A percentile compares a stretch with the other conserved stretches of the same genome.
phyloP scores from a whole-genome alignment of 352 stramenopile genomes.

The Phytophthora tentaculata region DNA sequence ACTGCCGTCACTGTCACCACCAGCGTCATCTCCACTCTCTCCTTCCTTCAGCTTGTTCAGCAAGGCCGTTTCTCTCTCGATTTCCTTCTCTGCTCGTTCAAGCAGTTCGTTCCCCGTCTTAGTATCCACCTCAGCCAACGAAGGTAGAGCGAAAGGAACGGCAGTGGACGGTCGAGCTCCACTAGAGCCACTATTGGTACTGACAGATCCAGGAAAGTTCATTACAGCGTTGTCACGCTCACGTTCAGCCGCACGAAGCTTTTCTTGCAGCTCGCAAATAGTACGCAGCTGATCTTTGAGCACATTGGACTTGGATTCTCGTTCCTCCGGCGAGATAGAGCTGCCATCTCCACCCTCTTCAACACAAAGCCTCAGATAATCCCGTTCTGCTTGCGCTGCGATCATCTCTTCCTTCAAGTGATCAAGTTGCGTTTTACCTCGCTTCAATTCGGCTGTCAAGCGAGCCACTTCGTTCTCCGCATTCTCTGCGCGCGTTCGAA shows the following conservation, averaged over 20 bases:
- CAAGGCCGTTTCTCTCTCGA: conserved; percentile 76
- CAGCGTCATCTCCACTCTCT: conserved; percentile 52
- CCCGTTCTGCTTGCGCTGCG: conserved; percentile 81
- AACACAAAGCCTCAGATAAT: conserved; percentile 76
- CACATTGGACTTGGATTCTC: conserved; percentile 68
- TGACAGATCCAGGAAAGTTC: conserved; percentile 25
- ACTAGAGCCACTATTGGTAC: conserved; percentile 9
- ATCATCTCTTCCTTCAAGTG: conserved; percentile 89
- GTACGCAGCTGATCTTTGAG: conserved; percentile 82
- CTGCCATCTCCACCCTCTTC: conserved; percentile 48
- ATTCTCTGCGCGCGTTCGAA: conserved; percentile 75
- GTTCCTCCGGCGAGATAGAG: conserved; percentile 41
- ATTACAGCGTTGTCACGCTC: conserved; percentile 73
- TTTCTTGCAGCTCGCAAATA: conserved; percentile 84
- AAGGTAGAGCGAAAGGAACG: conserved; percentile 43
- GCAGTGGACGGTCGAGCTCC: conserved; percentile 26
- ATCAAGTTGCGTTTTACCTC: conserved; percentile 78
- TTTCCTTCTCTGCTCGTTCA: conserved; percentile 75
- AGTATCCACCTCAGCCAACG: conserved; percentile 49
- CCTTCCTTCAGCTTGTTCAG: conserved; percentile 74
- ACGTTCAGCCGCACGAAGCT: conserved; percentile 63
- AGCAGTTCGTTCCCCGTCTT: conserved; percentile 75
- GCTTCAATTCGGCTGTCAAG: conserved; percentile 79
- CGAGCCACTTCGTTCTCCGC: conserved; percentile 82
- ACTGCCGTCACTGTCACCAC: conserved; percentile 46